Conservation (phyloP, 2,329 filamentous ascomycete species). For the Keithomyces neogunnii region DNA sequence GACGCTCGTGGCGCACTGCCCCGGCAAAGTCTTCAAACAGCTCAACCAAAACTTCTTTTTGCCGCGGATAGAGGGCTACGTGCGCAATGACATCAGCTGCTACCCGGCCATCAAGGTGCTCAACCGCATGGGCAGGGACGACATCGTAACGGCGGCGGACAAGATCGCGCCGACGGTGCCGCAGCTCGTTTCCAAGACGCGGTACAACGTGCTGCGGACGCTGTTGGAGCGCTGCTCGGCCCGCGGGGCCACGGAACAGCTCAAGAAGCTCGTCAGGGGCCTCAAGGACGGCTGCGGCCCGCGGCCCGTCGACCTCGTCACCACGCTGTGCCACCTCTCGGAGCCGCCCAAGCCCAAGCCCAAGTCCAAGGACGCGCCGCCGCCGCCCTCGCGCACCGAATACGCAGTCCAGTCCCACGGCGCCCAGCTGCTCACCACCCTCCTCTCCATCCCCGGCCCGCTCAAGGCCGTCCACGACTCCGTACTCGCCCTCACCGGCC, state of each 20-base stretch:
- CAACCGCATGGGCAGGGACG: slow-evolving; percentile 77
- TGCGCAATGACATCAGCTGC: slow-evolving; percentile 82
- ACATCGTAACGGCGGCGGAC: slow-evolving; percentile 64
- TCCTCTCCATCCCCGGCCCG: slow-evolving; percentile 68
- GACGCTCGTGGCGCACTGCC: slow-evolving; percentile 69
- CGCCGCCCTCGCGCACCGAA: slow-evolving; percentile 42
- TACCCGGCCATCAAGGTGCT: slow-evolving; percentile 81
- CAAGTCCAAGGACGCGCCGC: no score
- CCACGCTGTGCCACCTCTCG: slow-evolving; percentile 39
- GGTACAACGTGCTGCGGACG: slow-evolving; percentile 71
- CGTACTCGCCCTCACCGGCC: slow-evolving; percentile 50
- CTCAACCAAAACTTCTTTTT: slow-evolving; percentile 75
- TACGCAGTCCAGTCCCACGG: slow-evolving; percentile 56
- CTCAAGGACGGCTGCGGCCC: slow-evolving; percentile 39
- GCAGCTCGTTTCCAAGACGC: slow-evolving; percentile 62
- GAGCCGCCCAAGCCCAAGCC: slow-evolving; percentile 7
- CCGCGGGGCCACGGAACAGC: slow-evolving; percentile 50
- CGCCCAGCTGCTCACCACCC: slow-evolving; percentile 69
- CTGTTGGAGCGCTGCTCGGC: slow-evolving; percentile 75
- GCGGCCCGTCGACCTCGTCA: slow-evolving; percentile 38
- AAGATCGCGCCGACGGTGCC: slow-evolving; percentile 66
- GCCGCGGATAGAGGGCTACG: slow-evolving; percentile 67
- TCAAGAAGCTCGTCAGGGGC: slow-evolving; percentile 37
- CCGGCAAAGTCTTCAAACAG: slow-evolving; percentile 84
- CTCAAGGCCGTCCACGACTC: slow-evolving; percentile 65